Evolutionary conservation across 2,329 filamentous ascomycete genomes (phyloP), one percentile per base, ranked within the genome.

Genomic region (Talaromyces pinophilus): DNA sequence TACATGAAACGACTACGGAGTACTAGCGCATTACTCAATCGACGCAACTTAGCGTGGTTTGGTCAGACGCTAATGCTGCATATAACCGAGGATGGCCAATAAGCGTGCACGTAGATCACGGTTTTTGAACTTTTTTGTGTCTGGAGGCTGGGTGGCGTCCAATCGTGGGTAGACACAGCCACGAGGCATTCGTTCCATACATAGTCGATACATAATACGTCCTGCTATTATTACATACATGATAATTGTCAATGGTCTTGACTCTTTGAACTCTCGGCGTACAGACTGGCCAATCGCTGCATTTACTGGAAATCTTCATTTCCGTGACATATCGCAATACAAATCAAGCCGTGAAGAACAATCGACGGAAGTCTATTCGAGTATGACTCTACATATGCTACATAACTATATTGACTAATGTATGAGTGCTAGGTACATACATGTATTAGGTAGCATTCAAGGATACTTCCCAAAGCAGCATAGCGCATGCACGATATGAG

Each of bases 111-210:
- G 28, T 33, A 33, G 28, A 55, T 55, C 50, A 10, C 17, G 28
- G 50, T 30, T 30, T n/a, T 55, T 55, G 28, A 15, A 10, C 30
- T 15, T 38, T 38, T 38, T 38, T 13, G 11, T 5, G 11, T 38
- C 13, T 38, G n/a, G 10, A 57, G 33, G n/a, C 54, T 25, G n/a
- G 54, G 54, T 55, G 28, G 28, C 52, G 52, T 13, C 52, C 52
- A 55, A 38, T 55, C n/a, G 35, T 35, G 8, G 17, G 8, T 13
- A 8, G 33, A 57, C 54, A 8, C 54, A 57, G 54, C 54, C 54
- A 57, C 54, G 54, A 57, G 54, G 54, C 54, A 57, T 25, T 40
- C 54, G 33, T 57, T 10, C 40, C 54, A 40, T 22, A 40, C 19
- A 40, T 40, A 22, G n/a, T 40, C 8, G n/a, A n/a, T 57, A 22